Evolutionary conservation across 495 filamentous ascomycete species (phyloP).

Genomic region (Neurospora sublineolata): DNA sequence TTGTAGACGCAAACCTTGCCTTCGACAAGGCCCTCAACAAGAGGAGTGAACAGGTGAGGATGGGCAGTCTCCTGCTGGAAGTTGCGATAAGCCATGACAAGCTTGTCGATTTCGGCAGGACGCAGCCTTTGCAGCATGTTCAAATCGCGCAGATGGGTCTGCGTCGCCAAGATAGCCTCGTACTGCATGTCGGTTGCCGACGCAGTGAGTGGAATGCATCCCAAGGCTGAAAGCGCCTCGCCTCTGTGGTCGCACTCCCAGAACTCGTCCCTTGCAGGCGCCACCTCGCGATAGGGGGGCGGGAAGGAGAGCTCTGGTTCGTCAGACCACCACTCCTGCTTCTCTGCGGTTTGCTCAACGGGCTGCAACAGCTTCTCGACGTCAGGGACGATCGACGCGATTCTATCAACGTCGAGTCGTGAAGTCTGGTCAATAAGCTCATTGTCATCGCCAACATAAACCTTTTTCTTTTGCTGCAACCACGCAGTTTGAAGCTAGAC

Average conservation of each 20-base stretch:
- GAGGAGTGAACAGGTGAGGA: slow-evolving; percentile 3
- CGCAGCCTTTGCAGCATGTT: slow-evolving; percentile 14
- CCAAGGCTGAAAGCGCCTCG: slow-evolving; percentile 4
- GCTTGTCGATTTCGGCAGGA: slow-evolving; percentile 7
- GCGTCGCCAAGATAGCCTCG: slow-evolving; percentile 9
- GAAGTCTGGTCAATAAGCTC: slow-evolving; percentile 1
- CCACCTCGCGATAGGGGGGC: slow-evolving; percentile 3
- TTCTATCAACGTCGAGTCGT: slow-evolving; percentile 5
- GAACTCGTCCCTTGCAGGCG: slow-evolving; percentile 9
- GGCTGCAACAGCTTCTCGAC: slow-evolving; percentile 1
- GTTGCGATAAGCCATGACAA: slow-evolving; percentile 8
- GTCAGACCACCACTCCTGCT: not conserved
- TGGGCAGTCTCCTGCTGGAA: slow-evolving; percentile 5
- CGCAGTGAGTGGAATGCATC: slow-evolving; percentile 12
- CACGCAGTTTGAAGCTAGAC: slow-evolving; percentile 14
- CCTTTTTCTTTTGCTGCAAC: slow-evolving; percentile 9
- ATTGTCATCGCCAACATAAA: not conserved
- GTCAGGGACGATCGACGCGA: slow-evolving; percentile 5
- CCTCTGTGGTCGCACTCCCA: slow-evolving; percentile 11
- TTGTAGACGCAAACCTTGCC: slow-evolving; percentile 10
- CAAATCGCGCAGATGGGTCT: slow-evolving; percentile 12
- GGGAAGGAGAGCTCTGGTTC: not conserved
- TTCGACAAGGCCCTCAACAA: slow-evolving; percentile 9
- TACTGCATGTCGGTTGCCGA: slow-evolving; percentile 7
- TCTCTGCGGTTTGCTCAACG: not conserved